Evolutionary conservation across 257 asterid species (phyloP).

Genomic region (Solanum phureja): DNA sequence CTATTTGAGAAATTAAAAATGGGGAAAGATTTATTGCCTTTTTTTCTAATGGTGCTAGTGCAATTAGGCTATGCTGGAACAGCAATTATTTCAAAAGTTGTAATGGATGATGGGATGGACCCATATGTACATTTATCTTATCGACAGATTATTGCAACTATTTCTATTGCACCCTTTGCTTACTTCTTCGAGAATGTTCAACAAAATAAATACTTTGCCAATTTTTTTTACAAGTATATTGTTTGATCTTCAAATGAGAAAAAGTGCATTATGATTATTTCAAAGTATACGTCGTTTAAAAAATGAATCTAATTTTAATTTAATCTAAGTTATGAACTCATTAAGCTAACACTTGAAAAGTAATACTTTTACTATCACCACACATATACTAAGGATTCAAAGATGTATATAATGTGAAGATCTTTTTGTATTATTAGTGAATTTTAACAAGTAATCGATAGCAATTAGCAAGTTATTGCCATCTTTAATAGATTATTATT

Average conservation of each 20-base stretch:
- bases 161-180: not conserved
- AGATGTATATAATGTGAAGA: not conserved
- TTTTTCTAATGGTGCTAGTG: not conserved
- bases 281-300: not conserved
- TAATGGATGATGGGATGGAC: not conserved
- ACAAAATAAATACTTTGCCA: too few species aligned
- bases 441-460: too few species aligned
- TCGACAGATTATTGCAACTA: not conserved
- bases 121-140: not conserved
- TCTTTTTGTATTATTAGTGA: too few species aligned
- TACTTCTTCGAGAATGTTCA: too few species aligned
- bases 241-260: not conserved
- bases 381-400: too few species aligned
- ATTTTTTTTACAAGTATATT: not conserved
- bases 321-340: not conserved
- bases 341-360: not conserved
- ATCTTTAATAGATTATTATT: too few species aligned
- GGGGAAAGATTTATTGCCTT: not conserved
- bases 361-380: too few species aligned
- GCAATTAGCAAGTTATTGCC: too few species aligned
- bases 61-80: not conserved
- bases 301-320: not conserved
- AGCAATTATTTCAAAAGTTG: not conserved
- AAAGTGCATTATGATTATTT: not conserved
- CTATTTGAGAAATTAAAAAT: not conserved